phyloP scores from a whole-genome alignment of 306 rosid species.

The Cicer bijugum region DNA sequence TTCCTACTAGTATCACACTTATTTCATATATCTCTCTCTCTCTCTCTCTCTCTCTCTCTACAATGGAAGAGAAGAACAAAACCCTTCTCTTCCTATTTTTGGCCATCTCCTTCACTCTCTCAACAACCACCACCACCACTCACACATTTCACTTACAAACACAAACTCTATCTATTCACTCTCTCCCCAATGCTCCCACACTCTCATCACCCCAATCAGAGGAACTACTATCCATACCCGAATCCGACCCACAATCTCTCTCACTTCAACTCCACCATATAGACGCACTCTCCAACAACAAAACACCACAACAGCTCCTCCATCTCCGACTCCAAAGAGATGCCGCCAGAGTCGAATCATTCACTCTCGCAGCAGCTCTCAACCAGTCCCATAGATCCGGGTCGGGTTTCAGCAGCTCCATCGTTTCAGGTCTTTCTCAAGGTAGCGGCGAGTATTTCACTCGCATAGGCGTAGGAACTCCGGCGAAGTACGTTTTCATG shows the following conservation, averaged over 20 bases:
- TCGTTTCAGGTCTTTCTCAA: conserved; percentile 77
- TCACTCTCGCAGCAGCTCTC: conserved; percentile 37
- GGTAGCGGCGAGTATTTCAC: conserved; percentile 99
- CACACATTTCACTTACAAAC: conserved; percentile 47
- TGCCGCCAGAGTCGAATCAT: conserved; percentile 55
- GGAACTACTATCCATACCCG: neutral
- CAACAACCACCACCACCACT: conserved; percentile 35
- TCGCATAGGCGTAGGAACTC: conserved; percentile 85
- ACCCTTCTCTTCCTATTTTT: conserved; percentile 42
- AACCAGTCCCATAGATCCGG: conserved; percentile 34
- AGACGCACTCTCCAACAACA: conserved; percentile 60
- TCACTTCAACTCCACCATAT: conserved; percentile 67
- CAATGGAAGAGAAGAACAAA: conserved; percentile 53
- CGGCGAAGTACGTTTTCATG: conserved; percentile 76
- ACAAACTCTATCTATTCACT: conserved; percentile 48
- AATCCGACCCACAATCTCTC: conserved; percentile 44
- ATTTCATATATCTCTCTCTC: neutral
- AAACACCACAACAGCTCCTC: conserved; percentile 73
- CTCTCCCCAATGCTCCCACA: conserved; percentile 59
- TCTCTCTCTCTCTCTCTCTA: neutral
- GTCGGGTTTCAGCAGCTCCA: conserved; percentile 73
- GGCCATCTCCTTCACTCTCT: conserved; percentile 43
- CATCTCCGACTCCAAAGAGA: conserved; percentile 70
- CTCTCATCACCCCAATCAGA: conserved; percentile 59
- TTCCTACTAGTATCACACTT: neutral